Conservation (phyloP, 768 basidiomycete genomes). For the Infundibulicybe gibba region DNA sequence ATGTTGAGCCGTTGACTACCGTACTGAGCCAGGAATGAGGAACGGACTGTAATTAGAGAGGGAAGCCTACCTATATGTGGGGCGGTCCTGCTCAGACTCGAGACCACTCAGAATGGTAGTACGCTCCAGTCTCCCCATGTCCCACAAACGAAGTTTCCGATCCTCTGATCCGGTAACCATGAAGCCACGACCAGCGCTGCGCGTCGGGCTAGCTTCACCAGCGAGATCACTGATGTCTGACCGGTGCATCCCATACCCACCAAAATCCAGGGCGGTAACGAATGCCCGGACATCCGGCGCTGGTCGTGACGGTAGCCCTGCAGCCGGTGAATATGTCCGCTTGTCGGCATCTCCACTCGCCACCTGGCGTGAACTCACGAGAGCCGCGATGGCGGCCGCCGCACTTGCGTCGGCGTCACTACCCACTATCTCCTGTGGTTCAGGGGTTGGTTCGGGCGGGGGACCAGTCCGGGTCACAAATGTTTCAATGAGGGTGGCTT, state of each 20-base stretch:
- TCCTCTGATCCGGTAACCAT: slow-evolving; percentile 91
- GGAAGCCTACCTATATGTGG: slow-evolving; percentile 66
- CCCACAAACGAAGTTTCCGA: slow-evolving; percentile 84
- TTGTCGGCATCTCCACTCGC: slow-evolving; percentile 15
- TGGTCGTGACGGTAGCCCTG: slow-evolving; percentile 38
- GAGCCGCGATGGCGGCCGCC: slow-evolving; percentile 73
- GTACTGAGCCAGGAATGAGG: slow-evolving; percentile 18
- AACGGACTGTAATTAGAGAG: not conserved
- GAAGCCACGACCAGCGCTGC: slow-evolving; percentile 55
- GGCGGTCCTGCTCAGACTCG: slow-evolving; percentile 72
- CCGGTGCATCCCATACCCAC: slow-evolving; percentile 55
- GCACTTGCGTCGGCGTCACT: slow-evolving; percentile 59
- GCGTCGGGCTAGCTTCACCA: slow-evolving; percentile 32
- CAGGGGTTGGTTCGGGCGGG: slow-evolving; percentile 44
- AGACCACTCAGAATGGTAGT: slow-evolving; percentile 78
- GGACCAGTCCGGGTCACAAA: slow-evolving; percentile 57
- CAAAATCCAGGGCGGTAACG: slow-evolving; percentile 74
- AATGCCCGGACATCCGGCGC: slow-evolving; percentile 68
- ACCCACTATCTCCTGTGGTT: slow-evolving; percentile 48
- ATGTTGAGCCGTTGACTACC: slow-evolving; percentile 38
- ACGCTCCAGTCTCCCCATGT: slow-evolving; percentile 67
- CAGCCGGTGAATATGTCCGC: slow-evolving; percentile 21
- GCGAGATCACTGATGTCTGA: slow-evolving; percentile 45
- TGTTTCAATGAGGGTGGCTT: slow-evolving; percentile 72
- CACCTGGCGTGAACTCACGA: slow-evolving; percentile 68